Conservation (phyloP, 352 stramenopile genomes). For the Globisporangium uncinulatum region DNA sequence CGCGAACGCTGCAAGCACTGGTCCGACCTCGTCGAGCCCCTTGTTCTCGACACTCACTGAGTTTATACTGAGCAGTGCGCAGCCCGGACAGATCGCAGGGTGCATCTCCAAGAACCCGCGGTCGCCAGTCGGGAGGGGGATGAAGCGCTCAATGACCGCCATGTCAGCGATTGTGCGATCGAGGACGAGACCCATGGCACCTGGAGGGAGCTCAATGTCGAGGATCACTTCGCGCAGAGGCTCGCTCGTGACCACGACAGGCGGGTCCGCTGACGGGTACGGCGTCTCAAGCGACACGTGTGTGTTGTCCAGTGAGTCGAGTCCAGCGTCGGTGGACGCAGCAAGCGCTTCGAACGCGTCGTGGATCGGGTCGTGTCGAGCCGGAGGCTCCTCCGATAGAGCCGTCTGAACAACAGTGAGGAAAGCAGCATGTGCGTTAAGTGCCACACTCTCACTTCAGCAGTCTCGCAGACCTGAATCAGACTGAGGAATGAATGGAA, state of each 20-base stretch:
- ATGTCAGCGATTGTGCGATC: conserved; percentile 74
- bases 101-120: conserved; percentile 77
- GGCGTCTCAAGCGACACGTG: conserved; percentile 22
- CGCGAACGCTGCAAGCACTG: conserved; percentile 54
- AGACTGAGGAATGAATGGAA: background rate
- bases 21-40: conserved; percentile 58
- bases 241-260: conserved; percentile 26
- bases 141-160: conserved; percentile 74
- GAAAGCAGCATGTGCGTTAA: background rate
- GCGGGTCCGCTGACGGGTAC: conserved; percentile 20
- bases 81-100: conserved; percentile 72
- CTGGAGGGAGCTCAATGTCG: conserved; percentile 72
- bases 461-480: no score
- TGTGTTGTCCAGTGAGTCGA: conserved; percentile 29
- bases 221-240: conserved; percentile 71
- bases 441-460: background rate
- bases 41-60: conserved; percentile 69
- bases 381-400: background rate
- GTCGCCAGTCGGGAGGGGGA: conserved; percentile 58
- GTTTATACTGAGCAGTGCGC: conserved; percentile 76
- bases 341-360: conserved; percentile 73
- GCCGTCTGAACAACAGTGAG: background rate
- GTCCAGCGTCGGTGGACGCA: conserved; percentile 32
- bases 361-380: conserved; percentile 58
- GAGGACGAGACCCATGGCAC: conserved; percentile 79